phyloP scores from a whole-genome alignment of 1,284 basidiomycete genomes.

The Papiliotrema flavescens region DNA sequence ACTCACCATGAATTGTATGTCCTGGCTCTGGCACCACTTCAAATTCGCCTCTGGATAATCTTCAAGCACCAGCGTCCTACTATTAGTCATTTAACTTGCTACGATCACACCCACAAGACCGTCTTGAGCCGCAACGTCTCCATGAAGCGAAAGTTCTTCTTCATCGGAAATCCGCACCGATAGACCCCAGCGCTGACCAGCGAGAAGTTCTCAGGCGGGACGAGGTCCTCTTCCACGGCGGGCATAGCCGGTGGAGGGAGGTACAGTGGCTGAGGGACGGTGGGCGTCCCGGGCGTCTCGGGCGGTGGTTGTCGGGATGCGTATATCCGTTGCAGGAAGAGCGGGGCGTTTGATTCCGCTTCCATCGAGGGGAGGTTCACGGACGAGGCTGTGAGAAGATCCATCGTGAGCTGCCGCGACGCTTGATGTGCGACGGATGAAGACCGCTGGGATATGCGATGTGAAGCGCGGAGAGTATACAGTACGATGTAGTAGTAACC shows the following conservation, averaged over 20 bases:
- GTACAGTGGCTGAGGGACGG: slow-evolving; percentile 38
- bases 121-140: slow-evolving; percentile 54
- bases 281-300: slow-evolving; percentile 3
- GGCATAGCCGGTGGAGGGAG: slow-evolving; percentile 43
- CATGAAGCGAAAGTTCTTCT: slow-evolving; percentile 55
- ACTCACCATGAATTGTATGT: slow-evolving; percentile 45
- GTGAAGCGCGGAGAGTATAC: background rate
- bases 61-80: slow-evolving; percentile 52
- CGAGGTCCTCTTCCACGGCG: slow-evolving; percentile 40
- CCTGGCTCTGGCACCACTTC: slow-evolving; percentile 48
- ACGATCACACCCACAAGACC: slow-evolving; percentile 49
- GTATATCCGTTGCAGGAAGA: slow-evolving; percentile 28
- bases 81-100: background rate
- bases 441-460: background rate
- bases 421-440: background rate
- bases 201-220: slow-evolving; percentile 47
- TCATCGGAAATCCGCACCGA: slow-evolving; percentile 54
- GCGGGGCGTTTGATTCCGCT: slow-evolving; percentile 5
- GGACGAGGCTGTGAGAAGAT: background rate
- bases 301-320: slow-evolving; percentile 1
- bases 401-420: background rate
- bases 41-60: slow-evolving; percentile 56
- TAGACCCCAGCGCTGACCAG: slow-evolving; percentile 52
- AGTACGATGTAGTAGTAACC: too few species aligned
- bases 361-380: too few species aligned